phyloP scores from a whole-genome alignment of 208 protist genomes.

The Tritrichomonas foetus region DNA sequence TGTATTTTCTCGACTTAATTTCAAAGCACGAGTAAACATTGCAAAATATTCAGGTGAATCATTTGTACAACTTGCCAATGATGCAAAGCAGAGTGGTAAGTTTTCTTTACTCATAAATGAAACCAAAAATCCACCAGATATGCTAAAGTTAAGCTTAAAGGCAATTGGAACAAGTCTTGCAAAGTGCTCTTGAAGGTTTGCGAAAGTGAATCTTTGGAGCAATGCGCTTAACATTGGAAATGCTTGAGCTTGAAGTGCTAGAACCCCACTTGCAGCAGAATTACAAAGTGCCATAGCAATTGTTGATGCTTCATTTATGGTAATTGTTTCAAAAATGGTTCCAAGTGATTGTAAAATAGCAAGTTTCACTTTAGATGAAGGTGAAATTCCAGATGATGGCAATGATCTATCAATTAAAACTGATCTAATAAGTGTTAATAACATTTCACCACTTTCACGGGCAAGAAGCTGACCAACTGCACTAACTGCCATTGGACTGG shows the following conservation, averaged over 20 bases:
- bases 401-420: background rate
- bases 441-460: background rate
- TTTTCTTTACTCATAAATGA: background rate
- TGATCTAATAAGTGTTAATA: background rate
- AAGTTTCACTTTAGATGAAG: background rate
- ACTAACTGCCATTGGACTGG: no score
- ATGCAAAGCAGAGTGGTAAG: background rate
- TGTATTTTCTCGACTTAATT: background rate
- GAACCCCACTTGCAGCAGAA: background rate
- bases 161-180: background rate
- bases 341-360: background rate
- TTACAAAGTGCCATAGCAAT: background rate
- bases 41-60: background rate
- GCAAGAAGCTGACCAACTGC: background rate
- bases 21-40: background rate
- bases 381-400: background rate
- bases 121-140: background rate
- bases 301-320: background rate
- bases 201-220: background rate
- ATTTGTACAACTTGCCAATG: background rate
- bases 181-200: background rate
- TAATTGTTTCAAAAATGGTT: background rate
- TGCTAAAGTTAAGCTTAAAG: background rate
- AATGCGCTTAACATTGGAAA: background rate
- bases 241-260: background rate